Conservation (phyloP, 805 yeast genomes). For the Kluyveromyces nonfermentans region DNA sequence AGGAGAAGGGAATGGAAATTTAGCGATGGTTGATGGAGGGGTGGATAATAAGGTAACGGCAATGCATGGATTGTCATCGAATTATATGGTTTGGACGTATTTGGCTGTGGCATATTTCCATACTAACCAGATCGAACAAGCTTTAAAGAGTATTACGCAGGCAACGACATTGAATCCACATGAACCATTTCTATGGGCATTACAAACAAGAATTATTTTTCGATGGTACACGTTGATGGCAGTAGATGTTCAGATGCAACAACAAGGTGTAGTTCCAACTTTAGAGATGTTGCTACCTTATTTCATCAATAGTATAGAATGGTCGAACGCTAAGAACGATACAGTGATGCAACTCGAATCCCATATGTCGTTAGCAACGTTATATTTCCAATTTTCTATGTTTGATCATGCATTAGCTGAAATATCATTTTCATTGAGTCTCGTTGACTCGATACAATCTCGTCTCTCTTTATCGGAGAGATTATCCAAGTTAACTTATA, state of each 20-base stretch:
- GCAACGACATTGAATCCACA: slow-evolving; percentile 3
- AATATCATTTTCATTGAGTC: slow-evolving; percentile 3
- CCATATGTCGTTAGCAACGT: slow-evolving; percentile 7
- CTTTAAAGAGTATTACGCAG: slow-evolving; percentile 3
- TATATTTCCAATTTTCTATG: slow-evolving; percentile 8
- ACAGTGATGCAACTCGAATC: slow-evolving; percentile 5
- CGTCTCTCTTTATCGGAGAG: neutral
- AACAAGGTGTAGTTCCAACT: slow-evolving; percentile 1
- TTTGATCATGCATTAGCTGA: slow-evolving; percentile 7
- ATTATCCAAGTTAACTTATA: slow-evolving; percentile 4
- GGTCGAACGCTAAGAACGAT: slow-evolving; percentile 3
- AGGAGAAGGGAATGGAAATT: neutral
- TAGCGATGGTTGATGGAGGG: neutral
- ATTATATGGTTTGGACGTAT: slow-evolving; percentile 2
- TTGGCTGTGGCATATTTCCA: slow-evolving; percentile 2
- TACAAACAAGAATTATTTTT: slow-evolving; percentile 7
- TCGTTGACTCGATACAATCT: slow-evolving; percentile 1
- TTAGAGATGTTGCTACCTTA: slow-evolving; percentile 7
- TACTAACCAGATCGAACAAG: slow-evolving; percentile 2
- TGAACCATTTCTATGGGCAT: slow-evolving; percentile 5
- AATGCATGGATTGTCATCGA: neutral
- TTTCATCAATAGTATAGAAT: slow-evolving; percentile 5
- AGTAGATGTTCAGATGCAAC: slow-evolving; percentile 4
- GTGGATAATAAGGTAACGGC: no score
- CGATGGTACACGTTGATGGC: slow-evolving; percentile 6